phyloP scores from a whole-genome alignment of 257 asterid genomes.

The Ligustrum vulgare region DNA sequence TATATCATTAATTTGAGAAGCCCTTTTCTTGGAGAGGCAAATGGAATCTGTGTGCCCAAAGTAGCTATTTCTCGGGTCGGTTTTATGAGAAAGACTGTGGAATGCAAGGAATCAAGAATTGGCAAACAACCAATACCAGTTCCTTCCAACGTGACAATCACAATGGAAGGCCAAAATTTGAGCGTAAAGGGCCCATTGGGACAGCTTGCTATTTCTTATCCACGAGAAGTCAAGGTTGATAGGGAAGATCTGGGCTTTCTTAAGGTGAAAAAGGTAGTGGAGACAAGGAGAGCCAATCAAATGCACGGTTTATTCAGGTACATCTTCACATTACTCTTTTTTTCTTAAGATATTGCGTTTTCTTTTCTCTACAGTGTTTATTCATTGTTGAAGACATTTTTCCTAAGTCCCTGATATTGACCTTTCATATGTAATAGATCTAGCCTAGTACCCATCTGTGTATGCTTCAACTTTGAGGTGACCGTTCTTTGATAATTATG shows the following conservation, averaged over 20 bases:
- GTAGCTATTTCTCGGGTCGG: conserved; percentile 32
- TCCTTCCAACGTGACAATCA: conserved; percentile 73
- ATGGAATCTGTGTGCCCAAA: conserved; percentile 42
- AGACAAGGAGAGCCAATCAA: conserved; percentile 89
- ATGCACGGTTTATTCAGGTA: conserved; percentile 98
- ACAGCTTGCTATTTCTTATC: conserved; percentile 82
- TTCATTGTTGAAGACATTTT: neutral
- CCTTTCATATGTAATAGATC: neutral
- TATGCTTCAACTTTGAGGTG: neutral
- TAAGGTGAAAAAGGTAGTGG: conserved; percentile 67
- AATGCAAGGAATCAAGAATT: conserved; percentile 94
- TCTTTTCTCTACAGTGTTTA: neutral
- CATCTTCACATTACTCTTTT: conserved; percentile 15
- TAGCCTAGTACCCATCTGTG: neutral
- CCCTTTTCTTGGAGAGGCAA: conserved; percentile 51
- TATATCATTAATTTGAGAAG: conserved; percentile 46
- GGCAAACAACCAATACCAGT: conserved; percentile 90
- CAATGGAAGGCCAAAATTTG: conserved; percentile 71
- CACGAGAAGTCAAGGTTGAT: conserved; percentile 66
- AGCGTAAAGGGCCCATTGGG: conserved; percentile 94
- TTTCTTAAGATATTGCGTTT: neutral
- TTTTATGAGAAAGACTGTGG: conserved; percentile 50
- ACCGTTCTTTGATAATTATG: neutral
- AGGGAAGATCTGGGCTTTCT: conserved; percentile 74
- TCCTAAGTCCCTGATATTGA: neutral